A percentile compares a stretch with the other conserved stretches of the same genome.
These are phyloP conservation scores for Eudorina sp. DNA, from an alignment of 139 green algal species.

Conservation along the genomic window DNA sequence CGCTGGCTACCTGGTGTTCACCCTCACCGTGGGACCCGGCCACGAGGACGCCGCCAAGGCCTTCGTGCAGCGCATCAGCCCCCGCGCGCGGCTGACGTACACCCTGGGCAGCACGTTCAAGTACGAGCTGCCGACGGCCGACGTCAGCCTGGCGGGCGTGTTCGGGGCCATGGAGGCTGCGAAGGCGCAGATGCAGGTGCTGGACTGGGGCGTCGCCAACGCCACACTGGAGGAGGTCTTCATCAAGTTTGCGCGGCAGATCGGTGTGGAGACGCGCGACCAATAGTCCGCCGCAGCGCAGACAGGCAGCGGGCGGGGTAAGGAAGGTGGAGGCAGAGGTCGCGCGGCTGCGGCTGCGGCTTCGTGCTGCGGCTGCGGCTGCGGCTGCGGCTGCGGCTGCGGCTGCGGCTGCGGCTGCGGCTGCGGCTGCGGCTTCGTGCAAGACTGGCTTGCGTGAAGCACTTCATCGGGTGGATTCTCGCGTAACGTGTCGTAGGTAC, in stretches of 20 bases:
- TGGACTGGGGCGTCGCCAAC: conserved; percentile 92
- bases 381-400: no score
- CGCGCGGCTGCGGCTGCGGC: no score
- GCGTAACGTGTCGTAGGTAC: no score
- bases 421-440: no score
- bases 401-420: no score
- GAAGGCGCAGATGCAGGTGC: conserved; percentile 53
- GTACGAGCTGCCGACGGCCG: conserved; percentile 77
- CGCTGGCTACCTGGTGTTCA: conserved; percentile 81
- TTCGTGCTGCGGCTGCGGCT: no score
- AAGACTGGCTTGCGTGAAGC: no score
- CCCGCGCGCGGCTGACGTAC: conserved; percentile 78
- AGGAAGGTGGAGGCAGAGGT: no score
- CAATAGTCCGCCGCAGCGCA: no score
- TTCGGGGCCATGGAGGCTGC: conserved; percentile 74
- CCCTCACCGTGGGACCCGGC: conserved; percentile 75
- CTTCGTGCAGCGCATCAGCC: conserved; percentile 39
- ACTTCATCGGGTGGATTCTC: no score
- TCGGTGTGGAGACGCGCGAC: conserved; percentile 34
- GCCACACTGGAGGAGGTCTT: conserved; percentile 95
- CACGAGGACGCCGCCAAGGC: conserved; percentile 19
- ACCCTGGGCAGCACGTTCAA: conserved; percentile 71
- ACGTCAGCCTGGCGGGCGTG: conserved; percentile 71
- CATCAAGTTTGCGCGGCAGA: conserved; percentile 67
- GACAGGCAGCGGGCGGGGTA: no score